phyloP scores from a whole-genome alignment of 148 eudicot species.

The Silene latifolia region DNA sequence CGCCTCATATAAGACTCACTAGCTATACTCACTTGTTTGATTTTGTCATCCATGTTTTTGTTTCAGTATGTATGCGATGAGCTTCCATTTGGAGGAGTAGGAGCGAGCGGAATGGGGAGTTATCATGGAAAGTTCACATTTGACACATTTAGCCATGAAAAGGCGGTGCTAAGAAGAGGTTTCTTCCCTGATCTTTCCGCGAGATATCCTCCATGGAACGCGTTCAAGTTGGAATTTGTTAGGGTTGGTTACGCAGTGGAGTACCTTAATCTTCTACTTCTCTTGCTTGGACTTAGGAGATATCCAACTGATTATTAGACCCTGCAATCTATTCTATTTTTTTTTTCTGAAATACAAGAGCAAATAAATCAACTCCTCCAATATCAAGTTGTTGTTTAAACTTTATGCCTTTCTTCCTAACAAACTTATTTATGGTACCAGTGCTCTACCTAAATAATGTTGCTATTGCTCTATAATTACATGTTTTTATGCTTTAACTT shows the following conservation, averaged over 20 bases:
- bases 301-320: constrained; percentile 12
- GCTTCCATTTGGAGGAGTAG: constrained; percentile 96
- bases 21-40: too few relatives aligned
- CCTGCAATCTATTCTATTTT: too few relatives aligned
- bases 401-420: too few relatives aligned
- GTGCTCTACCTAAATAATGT: too few relatives aligned
- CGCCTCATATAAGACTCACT: too few relatives aligned
- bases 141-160: constrained; percentile 89
- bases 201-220: constrained; percentile 91
- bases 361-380: too few relatives aligned
- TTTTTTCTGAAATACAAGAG: too few relatives aligned
- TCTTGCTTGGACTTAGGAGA: constrained; percentile 43
- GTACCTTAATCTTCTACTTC: constrained; percentile 53
- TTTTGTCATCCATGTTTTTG: background rate
- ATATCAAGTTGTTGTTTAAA: background rate
- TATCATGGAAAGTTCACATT: constrained; percentile 95
- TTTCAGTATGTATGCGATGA: constrained; percentile 67
- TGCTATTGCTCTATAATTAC: too few relatives aligned
- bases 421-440: too few relatives aligned
- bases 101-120: constrained; percentile 83
- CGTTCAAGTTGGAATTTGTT: constrained; percentile 65
- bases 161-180: constrained; percentile 62
- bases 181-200: constrained; percentile 61
- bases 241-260: constrained; percentile 55
- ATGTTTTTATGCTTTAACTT: too few relatives aligned